Evolutionary conservation across 2,329 filamentous ascomycete genomes (phyloP), one percentile per base, ranked within the genome.

Genomic region (Lachnellula suecica): DNA sequence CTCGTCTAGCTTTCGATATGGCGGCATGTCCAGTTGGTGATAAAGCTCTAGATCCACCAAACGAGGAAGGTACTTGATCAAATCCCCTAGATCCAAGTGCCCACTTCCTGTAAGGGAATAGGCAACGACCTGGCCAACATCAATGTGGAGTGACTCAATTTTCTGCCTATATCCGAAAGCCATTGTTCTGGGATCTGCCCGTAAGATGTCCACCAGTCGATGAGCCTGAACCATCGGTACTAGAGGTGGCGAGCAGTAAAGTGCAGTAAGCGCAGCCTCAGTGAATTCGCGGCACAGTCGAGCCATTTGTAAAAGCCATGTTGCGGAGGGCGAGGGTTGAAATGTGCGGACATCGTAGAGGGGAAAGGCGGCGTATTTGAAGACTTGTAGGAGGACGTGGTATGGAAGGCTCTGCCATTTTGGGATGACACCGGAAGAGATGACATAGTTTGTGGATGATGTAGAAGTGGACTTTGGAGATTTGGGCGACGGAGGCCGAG

Each of bases 41-140:
- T 85, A 86, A 15, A 96, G 77, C 52, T 91, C 82, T 27, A 97
- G 70, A 44, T 85, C 79, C 47, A 79, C 79, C 15, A 96, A 74
- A 44, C 83, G 83, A 0, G 86, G 85, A 5, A 91, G 77, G 42
- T 80, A 76, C 37, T 76, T 74, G 19, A 95, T 73, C 45, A 96
- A 69, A 23, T 74, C 70, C 35, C 72, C 67, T 19, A 89, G 65
- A 53, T 84, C 77, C 51, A 85, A 73, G 20, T 80, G 77, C 10
- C 78, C 79, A 38, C 74, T 72, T 2, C 76, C 73, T 11, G 74
- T 75, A 63, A 78, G 78, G 47, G 75, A 77, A 60, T 81, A 79
- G 37, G 76, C 71, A 46, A 83, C 75, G 52, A 72, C 79, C 61
- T 68, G 79, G n/a, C 55, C 52, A 19, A 68, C 64, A 49, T 68